These are phyloP conservation scores for Ophiosphaerella herpotricha DNA, from an alignment of 2,329 filamentous ascomycete genomes.

Conservation along the genomic window DNA sequence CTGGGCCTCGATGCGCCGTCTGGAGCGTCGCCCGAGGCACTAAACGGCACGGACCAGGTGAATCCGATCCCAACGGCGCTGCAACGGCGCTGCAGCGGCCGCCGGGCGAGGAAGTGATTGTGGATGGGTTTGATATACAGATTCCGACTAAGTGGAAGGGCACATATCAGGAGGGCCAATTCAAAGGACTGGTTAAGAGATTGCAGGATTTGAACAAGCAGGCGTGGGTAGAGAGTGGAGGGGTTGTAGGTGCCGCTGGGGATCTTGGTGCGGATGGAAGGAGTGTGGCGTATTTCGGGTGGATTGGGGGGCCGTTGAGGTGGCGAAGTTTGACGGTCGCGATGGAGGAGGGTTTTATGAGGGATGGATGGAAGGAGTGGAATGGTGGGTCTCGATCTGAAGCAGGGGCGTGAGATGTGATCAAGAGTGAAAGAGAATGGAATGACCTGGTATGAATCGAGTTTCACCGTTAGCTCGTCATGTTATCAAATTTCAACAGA, in stretches of 20 bases:
- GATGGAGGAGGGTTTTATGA: too few species aligned
- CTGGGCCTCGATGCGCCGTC: constrained; percentile 40
- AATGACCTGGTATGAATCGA: too few species aligned
- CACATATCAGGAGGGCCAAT: constrained; percentile 24
- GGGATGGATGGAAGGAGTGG: constrained; percentile 5
- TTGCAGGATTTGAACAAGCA: constrained; percentile 23
- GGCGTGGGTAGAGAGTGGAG: constrained; percentile 22
- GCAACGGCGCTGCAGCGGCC: constrained; percentile 9
- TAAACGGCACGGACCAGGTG: constrained; percentile 17
- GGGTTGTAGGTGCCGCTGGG: neutral
- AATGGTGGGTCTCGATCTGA: too few species aligned
- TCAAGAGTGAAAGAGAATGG: too few species aligned
- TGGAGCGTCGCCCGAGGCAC: constrained; percentile 15
- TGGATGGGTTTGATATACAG: constrained; percentile 37
- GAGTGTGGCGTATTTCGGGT: too few species aligned
- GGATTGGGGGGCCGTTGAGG: too few species aligned
- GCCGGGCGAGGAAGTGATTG: constrained; percentile 31
- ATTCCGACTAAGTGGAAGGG: constrained; percentile 31
- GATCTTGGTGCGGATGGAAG: too few species aligned
- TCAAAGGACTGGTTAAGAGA: constrained; percentile 18
- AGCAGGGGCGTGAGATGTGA: too few species aligned
- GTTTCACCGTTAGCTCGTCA: too few species aligned
- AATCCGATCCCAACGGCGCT: neutral
- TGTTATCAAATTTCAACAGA: too few species aligned
- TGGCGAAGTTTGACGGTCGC: too few species aligned